Evolutionary conservation across 306 rosid species (phyloP), one percentile per base, ranked within the genome.

Genomic region (Prunus salicina): DNA sequence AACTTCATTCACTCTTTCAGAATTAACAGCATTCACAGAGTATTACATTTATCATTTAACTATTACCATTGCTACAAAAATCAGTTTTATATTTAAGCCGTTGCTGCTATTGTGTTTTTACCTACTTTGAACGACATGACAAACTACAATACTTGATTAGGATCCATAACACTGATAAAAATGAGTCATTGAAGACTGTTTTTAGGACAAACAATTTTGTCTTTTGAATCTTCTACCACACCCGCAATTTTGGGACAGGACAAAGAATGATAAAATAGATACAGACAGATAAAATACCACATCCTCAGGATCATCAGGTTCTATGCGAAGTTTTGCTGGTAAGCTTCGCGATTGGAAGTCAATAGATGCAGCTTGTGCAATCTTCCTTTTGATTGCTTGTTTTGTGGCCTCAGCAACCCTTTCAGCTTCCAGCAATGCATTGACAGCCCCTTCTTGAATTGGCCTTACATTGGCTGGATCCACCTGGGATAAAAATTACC

Each of bases 371-470:
- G 99, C 96, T 82, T 90, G 97, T 1, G 92, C 96, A 82, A 95
- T 92, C 85, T 95, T 95, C 60, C 97, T 89, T 80, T 92, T 92
- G 77, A 95, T 89, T 67, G 97, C 97, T 83, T 89, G 97, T 70
- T 95, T 95, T 75, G 99, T 95, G 65, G 97, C 98, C 87, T 95
- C 97, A 53, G 99, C 98, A 80, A 89, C 89, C 77, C 83, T 90
- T 81, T 95, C 97, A 49, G 97, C 99, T 87, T 95, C 97, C 79
- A 88, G 76, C 83, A 95, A 85, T 58, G 99, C 76, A 87, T 92
- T 77, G 55, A 90, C 91, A 80, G 84, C 85, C 46, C 86, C 93
- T 86, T 92, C 93, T 89, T 90, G 85, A 81, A 90, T 78, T 82
- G 86, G 83, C 85, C 97, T 90, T 75, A 95, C 78, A 79, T 95